Percentiles rank a stretch among this genome's conserved stretches.
Conservation (phyloP, 2,329 filamentous ascomycete species). For the Hortaea sp. region DNA sequence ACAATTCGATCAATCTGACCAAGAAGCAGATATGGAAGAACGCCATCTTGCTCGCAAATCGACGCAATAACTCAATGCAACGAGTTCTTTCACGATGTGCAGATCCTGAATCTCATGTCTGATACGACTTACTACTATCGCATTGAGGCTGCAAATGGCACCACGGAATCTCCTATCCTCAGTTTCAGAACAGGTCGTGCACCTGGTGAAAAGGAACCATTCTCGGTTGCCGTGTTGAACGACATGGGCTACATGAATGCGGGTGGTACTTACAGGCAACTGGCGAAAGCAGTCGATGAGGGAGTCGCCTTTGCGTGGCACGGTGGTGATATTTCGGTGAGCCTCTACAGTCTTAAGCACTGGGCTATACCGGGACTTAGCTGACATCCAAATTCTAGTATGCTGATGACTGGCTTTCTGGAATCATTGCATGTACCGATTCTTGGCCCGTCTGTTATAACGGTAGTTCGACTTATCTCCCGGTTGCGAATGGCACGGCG, state of each 20-base stretch:
- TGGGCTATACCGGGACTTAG: too few relatives aligned
- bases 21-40: slow-evolving; percentile 36
- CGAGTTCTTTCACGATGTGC: slow-evolving; percentile 44
- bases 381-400: slow-evolving; percentile 21
- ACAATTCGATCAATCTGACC: too few relatives aligned
- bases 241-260: slow-evolving; percentile 48
- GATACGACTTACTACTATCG: slow-evolving; percentile 43
- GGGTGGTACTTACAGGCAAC: slow-evolving; percentile 36
- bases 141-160: slow-evolving; percentile 41
- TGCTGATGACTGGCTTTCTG: slow-evolving; percentile 42
- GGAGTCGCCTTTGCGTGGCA: slow-evolving; percentile 41
- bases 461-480: slow-evolving; percentile 34
- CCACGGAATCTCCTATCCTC: slow-evolving; percentile 36
- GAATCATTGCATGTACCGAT: slow-evolving; percentile 40
- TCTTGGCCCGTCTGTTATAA: slow-evolving; percentile 40
- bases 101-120: slow-evolving; percentile 31
- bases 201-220: slow-evolving; percentile 33
- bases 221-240: slow-evolving; percentile 40
- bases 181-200: slow-evolving; percentile 38
- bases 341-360: too few relatives aligned
- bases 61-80: slow-evolving; percentile 37
- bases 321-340: slow-evolving; percentile 32
- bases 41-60: slow-evolving; percentile 39
- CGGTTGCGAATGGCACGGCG: slow-evolving; percentile 26
- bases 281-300: slow-evolving; percentile 33